Evolutionary conservation across 192 early-diverging fungal genomes (phyloP).

Genomic region (Backusella circina): DNA sequence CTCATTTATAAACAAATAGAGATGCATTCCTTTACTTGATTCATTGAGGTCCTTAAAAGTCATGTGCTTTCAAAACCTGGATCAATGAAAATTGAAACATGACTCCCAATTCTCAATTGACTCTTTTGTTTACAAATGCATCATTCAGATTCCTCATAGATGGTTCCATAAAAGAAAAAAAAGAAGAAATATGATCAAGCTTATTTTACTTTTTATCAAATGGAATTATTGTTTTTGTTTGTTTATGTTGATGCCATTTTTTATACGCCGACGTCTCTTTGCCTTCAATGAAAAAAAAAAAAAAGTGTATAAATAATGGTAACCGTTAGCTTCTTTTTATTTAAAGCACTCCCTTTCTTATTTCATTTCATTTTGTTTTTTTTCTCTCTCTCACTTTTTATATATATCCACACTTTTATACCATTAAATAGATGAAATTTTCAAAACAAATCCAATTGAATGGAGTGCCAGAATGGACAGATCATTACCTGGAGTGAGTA

Average conservation of each 20-base stretch:
- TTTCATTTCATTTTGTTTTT: no score
- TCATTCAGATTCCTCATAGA: neutral
- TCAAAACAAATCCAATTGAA: conserved; percentile 81
- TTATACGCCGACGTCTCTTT: neutral
- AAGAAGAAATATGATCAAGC: neutral
- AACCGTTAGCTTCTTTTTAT: neutral
- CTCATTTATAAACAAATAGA: neutral
- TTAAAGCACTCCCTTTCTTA: neutral
- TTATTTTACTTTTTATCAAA: neutral
- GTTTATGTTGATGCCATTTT: neutral
- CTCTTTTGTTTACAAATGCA: neutral
- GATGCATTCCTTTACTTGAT: neutral
- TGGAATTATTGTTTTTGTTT: neutral
- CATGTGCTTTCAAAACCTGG: neutral
- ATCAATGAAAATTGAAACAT: neutral
- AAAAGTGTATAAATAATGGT: neutral
- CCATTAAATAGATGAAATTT: conserved; percentile 61
- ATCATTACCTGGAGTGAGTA: conserved; percentile 55
- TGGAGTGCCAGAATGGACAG: conserved; percentile 68
- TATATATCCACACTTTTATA: neutral
- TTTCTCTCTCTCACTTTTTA: neutral
- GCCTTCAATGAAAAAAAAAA: neutral
- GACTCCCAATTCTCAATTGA: neutral
- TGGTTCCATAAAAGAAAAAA: conserved; percentile 3
- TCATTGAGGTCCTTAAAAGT: neutral